Base-by-base conservation (phyloP, 768 basidiomycete genomes). In the Tremella yokohamensis region DNA sequence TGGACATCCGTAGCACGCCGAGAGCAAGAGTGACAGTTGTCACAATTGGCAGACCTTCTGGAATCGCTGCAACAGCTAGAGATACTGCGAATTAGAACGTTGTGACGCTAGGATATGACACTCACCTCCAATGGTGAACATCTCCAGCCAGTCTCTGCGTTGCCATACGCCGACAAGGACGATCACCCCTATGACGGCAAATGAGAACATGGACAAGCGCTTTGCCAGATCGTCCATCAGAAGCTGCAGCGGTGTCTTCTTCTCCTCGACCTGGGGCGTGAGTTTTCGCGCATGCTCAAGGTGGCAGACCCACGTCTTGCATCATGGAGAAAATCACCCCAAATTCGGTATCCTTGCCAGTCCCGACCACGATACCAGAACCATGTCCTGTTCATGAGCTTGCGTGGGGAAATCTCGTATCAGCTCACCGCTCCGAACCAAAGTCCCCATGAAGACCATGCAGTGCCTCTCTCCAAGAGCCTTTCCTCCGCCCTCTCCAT, bases 61-160 rank as follows among this genome's bases (percentile, higher is more conserved):
- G 93, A 62, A 98, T 98, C 44, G 93, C 93, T 55, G 93, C 93
- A n/a, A 98, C 93, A 26, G 93, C 93, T 60, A 98, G 83, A 1
- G 93, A 98, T 2, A 98, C 93, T 96, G 52, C 61, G 38, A 40
- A 25, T 18, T 18, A 7, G 24, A n/a, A n/a, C n/a, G n/a, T n/a
- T 24, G 40, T 12, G 24, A 37, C 39, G 7, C 18, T 6, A 18
- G 19, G 53, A 50, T 8, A 8, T 3, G 52, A 8, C 22, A 76
- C 84, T 53, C 68, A 93, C 92, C 92, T 80, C 93, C 93, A 61
- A 98, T 98, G 8, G 93, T 98, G 73, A 98, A 97, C 94, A 97
- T 98, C 48, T 94, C 93, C 11, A 97, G 79, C 93, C 91, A 96
- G 9, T 87, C 83, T 18, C 94, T 82, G 39, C 84, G 80, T 71